Conservation (phyloP, 1,139 yeast species). For the Diutina catenulata region DNA sequence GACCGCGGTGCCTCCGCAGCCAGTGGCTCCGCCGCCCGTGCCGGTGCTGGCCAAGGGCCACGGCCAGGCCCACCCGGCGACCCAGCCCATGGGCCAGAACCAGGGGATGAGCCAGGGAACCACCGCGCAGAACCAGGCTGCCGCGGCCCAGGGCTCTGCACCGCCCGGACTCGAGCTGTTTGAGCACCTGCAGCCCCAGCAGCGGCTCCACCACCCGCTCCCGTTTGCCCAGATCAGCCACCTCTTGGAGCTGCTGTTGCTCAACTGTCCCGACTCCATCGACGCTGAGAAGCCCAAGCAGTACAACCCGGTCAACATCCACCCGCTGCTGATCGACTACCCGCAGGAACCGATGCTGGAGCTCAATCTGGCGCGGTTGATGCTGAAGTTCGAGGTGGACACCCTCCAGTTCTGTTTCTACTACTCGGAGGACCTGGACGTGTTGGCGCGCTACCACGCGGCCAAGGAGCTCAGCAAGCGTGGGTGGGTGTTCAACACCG, state of each 20-base stretch:
- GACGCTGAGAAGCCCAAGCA: conserved; percentile 81
- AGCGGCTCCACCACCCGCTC: conserved; percentile 35
- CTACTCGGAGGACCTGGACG: conserved; percentile 40
- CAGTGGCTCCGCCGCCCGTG: conserved; percentile 9
- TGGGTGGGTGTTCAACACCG: conserved; percentile 81
- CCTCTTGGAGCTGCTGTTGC: conserved; percentile 60
- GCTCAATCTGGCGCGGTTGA: conserved; percentile 37
- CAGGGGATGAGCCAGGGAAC: too few relatives aligned
- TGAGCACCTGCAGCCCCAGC: conserved; percentile 18
- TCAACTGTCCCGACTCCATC: conserved; percentile 87
- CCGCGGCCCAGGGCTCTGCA: conserved; percentile 8
- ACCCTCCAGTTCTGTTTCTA: conserved; percentile 90
- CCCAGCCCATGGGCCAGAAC: not conserved
- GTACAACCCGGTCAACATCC: conserved; percentile 74
- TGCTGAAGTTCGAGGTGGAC: conserved; percentile 72
- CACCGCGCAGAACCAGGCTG: not conserved
- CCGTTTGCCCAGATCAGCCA: conserved; percentile 45
- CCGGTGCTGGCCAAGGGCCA: conserved; percentile 1
- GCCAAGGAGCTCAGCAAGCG: conserved; percentile 72
- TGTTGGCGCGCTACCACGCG: conserved; percentile 54
- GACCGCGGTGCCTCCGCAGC: not conserved
- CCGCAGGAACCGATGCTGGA: conserved; percentile 81
- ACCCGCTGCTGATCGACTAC: conserved; percentile 82
- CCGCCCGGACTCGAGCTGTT: not conserved
- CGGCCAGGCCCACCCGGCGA: not conserved